Conservation (phyloP, 805 yeast genomes). For the Metschnikowia bowlesiae region DNA sequence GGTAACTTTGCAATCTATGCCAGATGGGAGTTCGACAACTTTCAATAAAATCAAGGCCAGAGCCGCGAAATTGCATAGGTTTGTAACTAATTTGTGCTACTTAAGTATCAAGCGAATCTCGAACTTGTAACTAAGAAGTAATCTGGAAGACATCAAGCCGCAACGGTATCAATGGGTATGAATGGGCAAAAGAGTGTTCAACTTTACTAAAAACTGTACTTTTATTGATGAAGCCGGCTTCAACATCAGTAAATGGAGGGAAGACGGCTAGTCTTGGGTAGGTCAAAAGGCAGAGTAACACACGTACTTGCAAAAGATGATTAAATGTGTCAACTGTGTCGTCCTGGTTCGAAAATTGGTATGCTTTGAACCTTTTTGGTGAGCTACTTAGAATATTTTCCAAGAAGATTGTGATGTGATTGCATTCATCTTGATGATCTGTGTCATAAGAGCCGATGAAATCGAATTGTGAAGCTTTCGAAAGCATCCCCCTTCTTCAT, state of each 20-base stretch:
- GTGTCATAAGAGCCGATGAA: too few species aligned
- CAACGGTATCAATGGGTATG: background rate
- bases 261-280: background rate
- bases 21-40: background rate
- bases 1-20: background rate
- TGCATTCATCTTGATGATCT: too few species aligned
- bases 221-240: background rate
- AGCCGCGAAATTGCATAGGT: background rate
- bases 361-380: too few species aligned
- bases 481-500: too few species aligned
- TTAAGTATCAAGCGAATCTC: background rate
- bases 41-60: background rate
- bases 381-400: too few species aligned
- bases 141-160: background rate
- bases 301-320: too few species aligned
- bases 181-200: background rate
- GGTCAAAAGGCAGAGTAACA: background rate
- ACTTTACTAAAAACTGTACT: background rate
- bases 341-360: too few species aligned
- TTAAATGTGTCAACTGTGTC: too few species aligned
- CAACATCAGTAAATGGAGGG: background rate
- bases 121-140: background rate
- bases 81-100: background rate
- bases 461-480: too few species aligned
- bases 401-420: too few species aligned